Conservation (phyloP, 2,329 filamentous ascomycete genomes). For the Fusarium neocosmosporiellum region DNA sequence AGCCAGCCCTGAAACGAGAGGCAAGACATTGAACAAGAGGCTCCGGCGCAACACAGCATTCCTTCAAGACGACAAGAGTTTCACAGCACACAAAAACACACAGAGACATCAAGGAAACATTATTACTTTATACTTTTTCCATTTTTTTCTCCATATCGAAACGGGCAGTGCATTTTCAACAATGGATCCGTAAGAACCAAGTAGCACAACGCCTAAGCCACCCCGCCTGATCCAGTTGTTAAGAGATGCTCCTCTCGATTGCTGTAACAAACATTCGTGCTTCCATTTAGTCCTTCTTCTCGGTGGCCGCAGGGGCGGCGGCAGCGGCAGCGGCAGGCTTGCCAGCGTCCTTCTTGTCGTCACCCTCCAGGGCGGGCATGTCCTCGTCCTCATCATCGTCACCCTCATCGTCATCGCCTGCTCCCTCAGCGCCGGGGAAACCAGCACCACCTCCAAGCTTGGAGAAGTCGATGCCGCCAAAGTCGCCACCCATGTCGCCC, state of each 20-base stretch:
- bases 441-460: conserved; percentile 77
- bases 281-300: conserved; percentile 52
- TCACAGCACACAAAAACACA: conserved; percentile 2
- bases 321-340: conserved; percentile 40
- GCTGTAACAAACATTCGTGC: conserved; percentile 31
- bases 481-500: conserved; percentile 70
- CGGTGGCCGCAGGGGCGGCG: conserved; percentile 48
- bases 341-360: conserved; percentile 57
- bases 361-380: conserved; percentile 84
- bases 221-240: conserved; percentile 35
- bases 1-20: background rate
- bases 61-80: background rate
- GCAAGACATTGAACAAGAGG: background rate
- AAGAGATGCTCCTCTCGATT: conserved; percentile 31
- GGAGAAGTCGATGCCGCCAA: conserved; percentile 92
- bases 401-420: conserved; percentile 60
- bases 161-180: conserved; percentile 32
- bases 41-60: background rate
- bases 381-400: conserved; percentile 78
- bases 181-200: conserved; percentile 37
- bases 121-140: conserved; percentile 35
- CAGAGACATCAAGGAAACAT: background rate
- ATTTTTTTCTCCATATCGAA: conserved; percentile 40
- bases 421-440: conserved; percentile 65
- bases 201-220: conserved; percentile 40